phyloP scores from a whole-genome alignment of 768 basidiomycete species.

The Omphalotus guepiniiformis region DNA sequence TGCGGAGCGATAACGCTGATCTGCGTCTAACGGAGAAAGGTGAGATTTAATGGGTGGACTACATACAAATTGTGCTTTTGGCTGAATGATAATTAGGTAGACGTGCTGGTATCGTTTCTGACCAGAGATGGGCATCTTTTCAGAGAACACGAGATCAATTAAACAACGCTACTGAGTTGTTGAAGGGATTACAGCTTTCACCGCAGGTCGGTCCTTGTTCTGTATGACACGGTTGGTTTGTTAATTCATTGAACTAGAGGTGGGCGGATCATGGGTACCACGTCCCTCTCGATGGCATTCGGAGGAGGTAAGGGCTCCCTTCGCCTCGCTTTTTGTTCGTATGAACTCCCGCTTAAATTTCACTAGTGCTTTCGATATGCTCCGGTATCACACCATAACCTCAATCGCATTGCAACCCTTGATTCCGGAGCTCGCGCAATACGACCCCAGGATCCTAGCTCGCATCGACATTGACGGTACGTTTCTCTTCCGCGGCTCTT shows the following conservation, averaged over 20 bases:
- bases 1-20: slow-evolving; percentile 89
- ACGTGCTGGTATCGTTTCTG: slow-evolving; percentile 41
- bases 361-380: slow-evolving; percentile 69
- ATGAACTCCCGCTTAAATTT: background rate
- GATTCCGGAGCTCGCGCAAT: slow-evolving; percentile 45
- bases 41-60: slow-evolving; percentile 13
- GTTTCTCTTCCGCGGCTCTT: slow-evolving; percentile 10
- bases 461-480: slow-evolving; percentile 72
- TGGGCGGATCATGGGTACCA: slow-evolving; percentile 39
- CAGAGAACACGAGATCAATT: slow-evolving; percentile 28
- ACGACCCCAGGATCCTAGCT: slow-evolving; percentile 49
- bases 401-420: slow-evolving; percentile 34
- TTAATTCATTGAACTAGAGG: slow-evolving; percentile 19
- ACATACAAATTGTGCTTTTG: background rate
- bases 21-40: slow-evolving; percentile 76
- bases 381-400: slow-evolving; percentile 55
- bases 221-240: background rate
- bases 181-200: slow-evolving; percentile 34
- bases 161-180: slow-evolving; percentile 28
- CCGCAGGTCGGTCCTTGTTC: slow-evolving; percentile 32
- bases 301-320: slow-evolving; percentile 31
- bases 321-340: background rate
- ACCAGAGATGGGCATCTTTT: slow-evolving; percentile 38
- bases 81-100: slow-evolving; percentile 28
- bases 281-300: slow-evolving; percentile 42